Conservation (phyloP, 768 basidiomycete species). For the Lactarius trivialis region DNA sequence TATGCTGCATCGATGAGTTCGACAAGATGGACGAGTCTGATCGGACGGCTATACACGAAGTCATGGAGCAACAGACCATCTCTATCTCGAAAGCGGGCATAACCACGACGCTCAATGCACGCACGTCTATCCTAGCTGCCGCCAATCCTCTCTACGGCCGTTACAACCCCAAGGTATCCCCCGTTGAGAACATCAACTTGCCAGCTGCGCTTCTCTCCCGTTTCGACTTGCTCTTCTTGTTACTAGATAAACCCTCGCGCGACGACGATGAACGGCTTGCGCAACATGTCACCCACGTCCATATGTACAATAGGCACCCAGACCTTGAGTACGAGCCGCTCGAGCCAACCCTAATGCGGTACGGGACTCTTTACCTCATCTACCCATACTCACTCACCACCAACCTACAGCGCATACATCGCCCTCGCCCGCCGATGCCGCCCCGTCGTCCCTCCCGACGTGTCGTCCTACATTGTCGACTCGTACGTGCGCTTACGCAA, state of each 20-base stretch:
- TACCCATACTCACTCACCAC: not conserved
- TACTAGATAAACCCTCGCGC: conserved; percentile 89
- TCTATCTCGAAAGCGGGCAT: conserved; percentile 99
- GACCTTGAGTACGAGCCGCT: conserved; percentile 78
- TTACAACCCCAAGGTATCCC: conserved; percentile 96
- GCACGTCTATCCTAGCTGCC: conserved; percentile 95
- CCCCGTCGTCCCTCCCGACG: conserved; percentile 81
- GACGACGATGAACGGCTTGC: conserved; percentile 96
- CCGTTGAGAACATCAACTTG: conserved; percentile 98
- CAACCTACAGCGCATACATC: conserved; percentile 75
- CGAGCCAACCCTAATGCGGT: conserved; percentile 87
- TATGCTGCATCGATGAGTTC: conserved; percentile 99
- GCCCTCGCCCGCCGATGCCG: conserved; percentile 83
- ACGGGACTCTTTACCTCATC: conserved; percentile 21
- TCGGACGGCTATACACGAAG: conserved; percentile 97
- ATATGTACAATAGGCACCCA: conserved; percentile 93
- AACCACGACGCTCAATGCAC: conserved; percentile 94
- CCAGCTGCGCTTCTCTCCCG: conserved; percentile 94
- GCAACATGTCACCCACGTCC: conserved; percentile 95
- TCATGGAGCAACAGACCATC: conserved; percentile 99
- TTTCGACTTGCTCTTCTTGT: conserved; percentile 94
- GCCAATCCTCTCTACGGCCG: conserved; percentile 97
- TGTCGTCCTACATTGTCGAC: conserved; percentile 90
- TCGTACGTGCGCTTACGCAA: conserved; percentile 95
- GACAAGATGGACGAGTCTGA: conserved; percentile 99